Evolutionary conservation across 2,329 filamentous ascomycete genomes (phyloP).

Genomic region (Fusarium concolor): DNA sequence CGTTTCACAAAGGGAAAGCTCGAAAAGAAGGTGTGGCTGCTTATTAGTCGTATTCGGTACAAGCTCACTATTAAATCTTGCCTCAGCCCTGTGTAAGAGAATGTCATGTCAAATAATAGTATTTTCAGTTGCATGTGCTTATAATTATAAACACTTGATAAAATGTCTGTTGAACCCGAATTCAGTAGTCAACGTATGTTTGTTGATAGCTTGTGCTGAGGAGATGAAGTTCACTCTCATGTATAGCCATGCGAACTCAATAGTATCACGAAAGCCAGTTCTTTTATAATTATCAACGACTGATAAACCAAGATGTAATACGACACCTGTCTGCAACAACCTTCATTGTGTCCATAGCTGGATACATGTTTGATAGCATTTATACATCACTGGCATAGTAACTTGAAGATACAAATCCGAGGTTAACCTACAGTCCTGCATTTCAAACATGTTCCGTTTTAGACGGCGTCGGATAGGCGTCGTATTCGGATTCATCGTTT

Average conservation of each 20-base stretch:
- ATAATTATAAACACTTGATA: background rate
- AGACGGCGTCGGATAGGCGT: background rate
- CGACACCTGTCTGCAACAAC: too few relatives aligned
- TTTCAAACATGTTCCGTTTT: too few relatives aligned
- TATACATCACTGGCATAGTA: background rate
- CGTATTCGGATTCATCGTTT: constrained; percentile 4
- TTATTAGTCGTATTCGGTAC: constrained; percentile 43
- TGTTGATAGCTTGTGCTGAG: too few relatives aligned
- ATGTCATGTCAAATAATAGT: background rate
- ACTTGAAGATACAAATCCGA: background rate
- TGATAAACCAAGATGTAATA: too few relatives aligned
- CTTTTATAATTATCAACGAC: too few relatives aligned
- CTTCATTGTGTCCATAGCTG: too few relatives aligned
- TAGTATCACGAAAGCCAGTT: too few relatives aligned
- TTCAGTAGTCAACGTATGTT: too few relatives aligned
- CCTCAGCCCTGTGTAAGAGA: constrained; percentile 2
- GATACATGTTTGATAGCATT: too few relatives aligned
- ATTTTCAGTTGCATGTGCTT: background rate
- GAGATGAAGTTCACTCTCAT: too few relatives aligned
- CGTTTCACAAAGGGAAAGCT: constrained; percentile 16
- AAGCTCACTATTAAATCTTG: background rate
- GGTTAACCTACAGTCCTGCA: constrained; percentile 3
- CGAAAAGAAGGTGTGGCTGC: constrained; percentile 19
- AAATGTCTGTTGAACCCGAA: too few relatives aligned
- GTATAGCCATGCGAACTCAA: too few relatives aligned